phyloP scores from a whole-genome alignment of 116 monocot genomes.

The Posidonia oceanica region DNA sequence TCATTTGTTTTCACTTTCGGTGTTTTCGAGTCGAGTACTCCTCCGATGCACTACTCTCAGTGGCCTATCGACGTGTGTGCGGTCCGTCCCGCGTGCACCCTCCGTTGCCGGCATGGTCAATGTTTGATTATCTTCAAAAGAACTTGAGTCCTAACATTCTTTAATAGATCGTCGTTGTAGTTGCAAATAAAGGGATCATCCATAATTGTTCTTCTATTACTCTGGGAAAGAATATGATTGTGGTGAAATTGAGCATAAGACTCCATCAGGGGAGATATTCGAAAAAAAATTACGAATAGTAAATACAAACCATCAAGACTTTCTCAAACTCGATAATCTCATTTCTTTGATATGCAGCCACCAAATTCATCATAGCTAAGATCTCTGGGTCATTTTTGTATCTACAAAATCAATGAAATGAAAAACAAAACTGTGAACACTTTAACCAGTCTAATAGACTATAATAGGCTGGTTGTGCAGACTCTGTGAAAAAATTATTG shows the following conservation, averaged over 20 bases:
- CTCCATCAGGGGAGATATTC: neutral
- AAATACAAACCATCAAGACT: conserved; percentile 69
- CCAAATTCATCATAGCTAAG: conserved; percentile 98
- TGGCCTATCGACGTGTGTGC: no score
- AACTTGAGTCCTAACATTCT: conserved; percentile 96
- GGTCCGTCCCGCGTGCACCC: no score
- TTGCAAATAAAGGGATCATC: conserved; percentile 99
- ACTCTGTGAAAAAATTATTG: no score
- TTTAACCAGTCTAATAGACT: neutral
- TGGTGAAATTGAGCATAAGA: neutral
- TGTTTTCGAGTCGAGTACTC: no score
- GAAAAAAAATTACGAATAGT: neutral
- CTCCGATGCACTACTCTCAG: no score
- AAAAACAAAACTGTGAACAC: neutral
- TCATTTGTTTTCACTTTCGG: no score
- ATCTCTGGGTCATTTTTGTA: conserved; percentile 99
- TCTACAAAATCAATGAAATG: conserved; percentile 23
- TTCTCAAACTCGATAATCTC: conserved; percentile 98
- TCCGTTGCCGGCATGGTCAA: no score
- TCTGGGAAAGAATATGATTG: conserved; percentile 29
- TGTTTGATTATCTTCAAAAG: conserved; percentile 94
- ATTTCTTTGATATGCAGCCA: conserved; percentile 95
- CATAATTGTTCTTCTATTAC: conserved; percentile 97
- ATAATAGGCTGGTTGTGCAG: neutral
- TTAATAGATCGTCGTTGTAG: conserved; percentile 94